Conservation (phyloP, 768 basidiomycete species). For the Naganishia onofrii region DNA sequence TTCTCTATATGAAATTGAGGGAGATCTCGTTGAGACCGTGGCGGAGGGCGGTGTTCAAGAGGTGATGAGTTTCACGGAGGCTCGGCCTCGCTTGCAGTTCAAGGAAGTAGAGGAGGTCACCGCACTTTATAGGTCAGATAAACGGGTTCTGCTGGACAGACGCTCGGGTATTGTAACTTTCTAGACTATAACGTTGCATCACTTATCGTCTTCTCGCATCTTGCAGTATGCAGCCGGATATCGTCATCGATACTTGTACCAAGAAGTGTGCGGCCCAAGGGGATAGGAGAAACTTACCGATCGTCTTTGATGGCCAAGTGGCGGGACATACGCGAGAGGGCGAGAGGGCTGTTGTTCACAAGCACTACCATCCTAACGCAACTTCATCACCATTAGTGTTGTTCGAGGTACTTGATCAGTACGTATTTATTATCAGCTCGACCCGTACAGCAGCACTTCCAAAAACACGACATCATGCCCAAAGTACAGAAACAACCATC, state of each 20-base stretch:
- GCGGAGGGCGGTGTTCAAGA: not conserved
- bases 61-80: not conserved
- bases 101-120: conserved; percentile 63
- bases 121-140: conserved; percentile 59
- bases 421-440: not conserved
- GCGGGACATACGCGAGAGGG: not conserved
- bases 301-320: not conserved
- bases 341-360: too few relatives aligned
- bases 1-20: conserved; percentile 62
- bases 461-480: not conserved
- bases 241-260: too few relatives aligned
- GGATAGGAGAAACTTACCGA: not conserved
- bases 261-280: too few relatives aligned
- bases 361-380: too few relatives aligned
- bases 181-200: not conserved
- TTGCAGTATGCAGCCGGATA: not conserved
- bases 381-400: too few relatives aligned
- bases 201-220: not conserved
- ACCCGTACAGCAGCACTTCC: not conserved
- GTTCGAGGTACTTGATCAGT: not conserved
- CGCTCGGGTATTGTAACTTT: conserved; percentile 13
- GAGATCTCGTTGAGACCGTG: too few relatives aligned
- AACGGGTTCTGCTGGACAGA: conserved; percentile 22
- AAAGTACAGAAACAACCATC: not conserved
- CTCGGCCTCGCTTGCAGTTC: conserved; percentile 52